phyloP scores from a whole-genome alignment of 192 early-diverging fungal genomes.

The Lobosporangium transversale region DNA sequence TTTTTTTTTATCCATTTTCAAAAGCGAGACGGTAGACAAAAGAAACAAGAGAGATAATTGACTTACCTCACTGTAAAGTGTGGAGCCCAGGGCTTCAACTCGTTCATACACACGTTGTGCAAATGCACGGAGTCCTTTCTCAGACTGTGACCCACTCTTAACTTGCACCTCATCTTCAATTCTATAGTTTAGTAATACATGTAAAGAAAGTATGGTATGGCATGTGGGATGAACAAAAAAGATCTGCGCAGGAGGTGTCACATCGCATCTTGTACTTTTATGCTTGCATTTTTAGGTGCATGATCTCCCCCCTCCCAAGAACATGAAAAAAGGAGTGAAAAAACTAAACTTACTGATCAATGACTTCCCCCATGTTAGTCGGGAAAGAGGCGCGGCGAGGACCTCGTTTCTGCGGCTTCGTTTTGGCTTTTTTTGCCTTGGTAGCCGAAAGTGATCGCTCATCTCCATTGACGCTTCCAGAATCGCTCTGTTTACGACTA shows the following conservation, averaged over 20 bases:
- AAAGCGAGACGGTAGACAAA: not conserved
- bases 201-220: conserved; percentile 4
- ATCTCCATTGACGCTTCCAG: conserved; percentile 8
- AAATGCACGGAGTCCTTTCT: conserved; percentile 66
- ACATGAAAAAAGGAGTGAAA: no score
- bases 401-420: conserved; percentile 6
- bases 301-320: no score
- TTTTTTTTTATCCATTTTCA: not conserved
- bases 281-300: no score
- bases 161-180: conserved; percentile 16
- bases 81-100: conserved; percentile 65
- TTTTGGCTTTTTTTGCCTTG: conserved; percentile 6
- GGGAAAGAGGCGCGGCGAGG: not conserved
- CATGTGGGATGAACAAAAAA: no score
- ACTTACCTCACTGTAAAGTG: conserved; percentile 69
- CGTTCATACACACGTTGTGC: conserved; percentile 70
- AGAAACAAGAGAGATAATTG: not conserved
- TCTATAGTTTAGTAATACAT: not conserved
- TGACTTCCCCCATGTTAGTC: conserved; percentile 5
- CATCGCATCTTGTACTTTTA: no score
- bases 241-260: no score
- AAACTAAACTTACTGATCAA: conserved; percentile 30
- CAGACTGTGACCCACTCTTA: conserved; percentile 2
- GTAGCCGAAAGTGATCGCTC: not conserved
- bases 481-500: conserved; percentile 21